A percentile compares a stretch with the other conserved stretches of the same genome.
Conservation (phyloP, 768 basidiomycete genomes). For the Lyophyllum semitale region DNA sequence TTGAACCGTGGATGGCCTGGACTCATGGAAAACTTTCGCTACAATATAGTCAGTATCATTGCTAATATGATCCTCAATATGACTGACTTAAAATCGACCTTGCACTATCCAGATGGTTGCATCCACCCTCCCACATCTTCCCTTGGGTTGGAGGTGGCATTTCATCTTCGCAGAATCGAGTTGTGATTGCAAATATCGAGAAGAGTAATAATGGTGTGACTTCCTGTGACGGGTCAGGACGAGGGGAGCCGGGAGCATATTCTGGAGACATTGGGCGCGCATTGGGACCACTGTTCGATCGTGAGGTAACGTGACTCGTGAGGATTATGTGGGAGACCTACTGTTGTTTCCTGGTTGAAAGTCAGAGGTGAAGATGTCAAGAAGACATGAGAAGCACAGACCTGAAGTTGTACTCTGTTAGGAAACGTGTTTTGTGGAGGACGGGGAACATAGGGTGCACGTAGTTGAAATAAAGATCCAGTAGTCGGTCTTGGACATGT, state of each 20-base stretch:
- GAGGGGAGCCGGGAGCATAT: constrained; percentile 31
- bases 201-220: constrained; percentile 71
- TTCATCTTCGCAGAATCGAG: constrained; percentile 64
- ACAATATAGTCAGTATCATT: constrained; percentile 2
- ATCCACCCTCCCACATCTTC: constrained; percentile 74
- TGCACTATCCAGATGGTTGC: constrained; percentile 63
- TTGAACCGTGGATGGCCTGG: constrained; percentile 77
- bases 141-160: constrained; percentile 45
- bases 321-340: not conserved
- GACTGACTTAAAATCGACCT: constrained; percentile 61
- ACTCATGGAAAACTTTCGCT: constrained; percentile 69
- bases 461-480: constrained; percentile 80
- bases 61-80: constrained; percentile 1
- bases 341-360: constrained; percentile 18
- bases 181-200: constrained; percentile 80
- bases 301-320: not conserved
- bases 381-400: constrained; percentile 23
- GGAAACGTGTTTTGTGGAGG: constrained; percentile 70
- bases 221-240: constrained; percentile 60
- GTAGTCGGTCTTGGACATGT: constrained; percentile 63
- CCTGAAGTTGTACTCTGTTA: constrained; percentile 62
- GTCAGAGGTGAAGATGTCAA: not conserved
- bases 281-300: not conserved
- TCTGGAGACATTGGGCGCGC: constrained; percentile 27
- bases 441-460: constrained; percentile 85